Evolutionary conservation across 306 rosid species (phyloP).

Genomic region (Oemleria cerasiformis): DNA sequence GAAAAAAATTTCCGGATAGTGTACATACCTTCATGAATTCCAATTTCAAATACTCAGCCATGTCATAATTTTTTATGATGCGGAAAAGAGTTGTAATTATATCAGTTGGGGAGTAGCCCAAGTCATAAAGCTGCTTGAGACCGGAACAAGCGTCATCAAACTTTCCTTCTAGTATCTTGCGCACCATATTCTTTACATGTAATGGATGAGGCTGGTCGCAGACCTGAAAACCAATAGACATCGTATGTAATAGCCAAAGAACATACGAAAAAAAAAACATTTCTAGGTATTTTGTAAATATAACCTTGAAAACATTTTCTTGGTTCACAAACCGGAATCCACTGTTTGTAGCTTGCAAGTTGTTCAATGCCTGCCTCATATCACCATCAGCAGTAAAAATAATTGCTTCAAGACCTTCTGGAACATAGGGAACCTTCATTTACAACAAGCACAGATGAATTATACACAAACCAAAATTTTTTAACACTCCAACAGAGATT

Average conservation of each 20-base stretch:
- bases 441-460: slow-evolving; percentile 21
- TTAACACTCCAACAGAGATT: not conserved
- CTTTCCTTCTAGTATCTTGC: slow-evolving; percentile 78
- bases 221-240: slow-evolving; percentile 54
- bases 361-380: slow-evolving; percentile 99
- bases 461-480: slow-evolving; percentile 10
- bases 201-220: slow-evolving; percentile 99
- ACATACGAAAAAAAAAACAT: not conserved
- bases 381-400: slow-evolving; percentile 99
- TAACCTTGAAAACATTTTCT: slow-evolving; percentile 92
- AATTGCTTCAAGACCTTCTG: slow-evolving; percentile 97
- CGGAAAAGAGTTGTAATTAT: slow-evolving; percentile 95
- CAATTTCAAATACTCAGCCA: slow-evolving; percentile 89
- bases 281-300: not conserved
- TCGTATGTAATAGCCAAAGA: slow-evolving; percentile 9
- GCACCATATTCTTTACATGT: slow-evolving; percentile 88
- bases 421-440: slow-evolving; percentile 91
- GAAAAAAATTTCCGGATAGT: not conserved
- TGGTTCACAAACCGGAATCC: slow-evolving; percentile 97
- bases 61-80: slow-evolving; percentile 79
- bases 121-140: slow-evolving; percentile 83
- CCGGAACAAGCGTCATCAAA: slow-evolving; percentile 82
- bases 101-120: slow-evolving; percentile 96
- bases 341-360: slow-evolving; percentile 91
- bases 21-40: slow-evolving; percentile 87